Base-by-base conservation (phyloP, 371 early-diverging fungal genomes). In the Cladochytrium tenue region DNA sequence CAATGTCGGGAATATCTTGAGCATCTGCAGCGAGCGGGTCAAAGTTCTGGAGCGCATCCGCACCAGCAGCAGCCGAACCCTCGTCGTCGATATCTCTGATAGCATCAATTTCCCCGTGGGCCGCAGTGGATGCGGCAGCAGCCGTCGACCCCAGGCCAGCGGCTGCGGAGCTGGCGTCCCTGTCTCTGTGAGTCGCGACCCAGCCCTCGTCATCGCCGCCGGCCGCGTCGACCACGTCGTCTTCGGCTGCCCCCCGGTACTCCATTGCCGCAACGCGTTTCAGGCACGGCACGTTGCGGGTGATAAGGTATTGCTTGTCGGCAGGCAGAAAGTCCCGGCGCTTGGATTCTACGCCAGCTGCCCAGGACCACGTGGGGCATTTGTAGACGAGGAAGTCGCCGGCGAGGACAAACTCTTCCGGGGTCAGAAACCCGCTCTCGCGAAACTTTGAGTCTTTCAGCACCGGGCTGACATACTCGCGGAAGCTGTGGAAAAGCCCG, bases 331-430 rank as follows among this genome's bases (percentile, higher is more conserved):
- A 97, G 71, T 95, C 95, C 66, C 93, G 84, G 20, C 82, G 83
- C 79, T 95, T 95, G 63, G 86, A 81, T 15, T 86, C 79, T 62
- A 90, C 81, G n/a, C 95, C 96, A 34, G 82, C 76, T 69, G 90
- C 90, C 97, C 97, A 98, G 56, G 86, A 81, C 98, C 98, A 98
- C n/a, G 97, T 96, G 13, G 96, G 97, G 75, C 96, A 97, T 79
- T 96, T 97, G 85, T 88, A 95, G 15, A 95, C 95, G 35, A 98
- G 85, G 71, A 93, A 96, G 74, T 98, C 98, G 28, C 98, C 98
- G 4, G 97, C 96, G 30, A 91, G 90, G 60, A 95, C 90, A 82
- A 96, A 98, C 91, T 97, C 98, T 70, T 96, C 95, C 50, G 98
- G 95, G 2, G 97, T 96, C 66, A 97, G 82, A 60, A 93, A 77